Conservation (phyloP, 2,329 filamentous ascomycete genomes). For the Ambrosiella xylebori region DNA sequence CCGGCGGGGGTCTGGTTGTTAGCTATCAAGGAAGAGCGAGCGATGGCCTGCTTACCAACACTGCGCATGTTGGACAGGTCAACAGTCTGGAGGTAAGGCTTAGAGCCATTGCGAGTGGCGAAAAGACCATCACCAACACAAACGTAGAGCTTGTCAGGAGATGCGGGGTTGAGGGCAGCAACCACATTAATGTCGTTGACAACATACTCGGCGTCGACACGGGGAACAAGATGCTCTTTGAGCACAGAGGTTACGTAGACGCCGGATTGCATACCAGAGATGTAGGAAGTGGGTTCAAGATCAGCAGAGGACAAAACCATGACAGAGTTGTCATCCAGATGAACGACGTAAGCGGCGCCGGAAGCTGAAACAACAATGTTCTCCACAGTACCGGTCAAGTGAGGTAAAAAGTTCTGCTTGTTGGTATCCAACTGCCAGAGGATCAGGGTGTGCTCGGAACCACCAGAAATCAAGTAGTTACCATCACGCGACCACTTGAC, state of each 20-base stretch:
- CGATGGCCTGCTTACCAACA: conserved; percentile 71
- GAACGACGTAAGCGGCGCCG: conserved; percentile 67
- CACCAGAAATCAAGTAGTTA: conserved; percentile 92
- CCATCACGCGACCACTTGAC: conserved; percentile 89
- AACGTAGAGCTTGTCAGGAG: conserved; percentile 47
- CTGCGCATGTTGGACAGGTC: conserved; percentile 67
- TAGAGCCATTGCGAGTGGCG: conserved; percentile 32
- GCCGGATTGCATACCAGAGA: conserved; percentile 62
- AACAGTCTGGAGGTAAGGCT: conserved; percentile 60
- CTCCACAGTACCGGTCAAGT: conserved; percentile 71
- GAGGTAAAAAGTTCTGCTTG: conserved; percentile 69
- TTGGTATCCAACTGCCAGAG: conserved; percentile 87
- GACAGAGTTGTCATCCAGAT: conserved; percentile 78
- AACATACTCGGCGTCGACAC: conserved; percentile 20
- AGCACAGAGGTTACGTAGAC: conserved; percentile 32
- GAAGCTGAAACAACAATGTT: conserved; percentile 65
- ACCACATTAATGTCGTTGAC: conserved; percentile 22
- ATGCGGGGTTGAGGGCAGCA: conserved; percentile 43
- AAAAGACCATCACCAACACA: conserved; percentile 48
- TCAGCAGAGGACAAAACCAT: conserved; percentile 85
- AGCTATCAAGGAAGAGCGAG: conserved; percentile 73
- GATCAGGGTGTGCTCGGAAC: conserved; percentile 73
- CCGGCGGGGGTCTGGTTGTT: conserved; percentile 53
- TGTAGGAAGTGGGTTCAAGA: conserved; percentile 65
- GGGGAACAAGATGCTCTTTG: conserved; percentile 35